Evolutionary conservation across 108 stramenopile genomes (phyloP).

Genomic region (Phaeodactylum tricornutum): DNA sequence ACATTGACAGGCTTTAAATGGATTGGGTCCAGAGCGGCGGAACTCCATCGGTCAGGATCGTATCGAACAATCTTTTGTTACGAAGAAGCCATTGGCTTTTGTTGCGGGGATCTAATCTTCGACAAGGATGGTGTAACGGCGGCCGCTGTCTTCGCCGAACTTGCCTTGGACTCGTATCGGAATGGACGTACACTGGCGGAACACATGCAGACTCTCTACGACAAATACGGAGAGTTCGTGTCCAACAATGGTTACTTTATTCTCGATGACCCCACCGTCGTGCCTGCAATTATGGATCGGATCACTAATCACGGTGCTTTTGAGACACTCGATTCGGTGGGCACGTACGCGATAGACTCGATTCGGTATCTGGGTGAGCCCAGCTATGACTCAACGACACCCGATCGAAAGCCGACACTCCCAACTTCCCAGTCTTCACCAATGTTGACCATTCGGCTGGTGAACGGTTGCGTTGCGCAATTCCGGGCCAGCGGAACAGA

Average conservation of each 20-base stretch:
- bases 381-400: slow-evolving; percentile 78
- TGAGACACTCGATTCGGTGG: slow-evolving; percentile 25
- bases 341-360: slow-evolving; percentile 53
- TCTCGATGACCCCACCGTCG: slow-evolving; percentile 60
- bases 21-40: slow-evolving; percentile 72
- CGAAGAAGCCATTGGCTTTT: slow-evolving; percentile 97
- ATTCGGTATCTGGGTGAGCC: slow-evolving; percentile 80
- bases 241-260: slow-evolving; percentile 86
- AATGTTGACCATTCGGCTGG: slow-evolving; percentile 91
- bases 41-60: slow-evolving; percentile 48
- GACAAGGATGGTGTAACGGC: slow-evolving; percentile 91
- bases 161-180: slow-evolving; percentile 55
- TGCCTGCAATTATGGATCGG: slow-evolving; percentile 62
- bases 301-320: slow-evolving; percentile 74
- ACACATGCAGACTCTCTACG: slow-evolving; percentile 69
- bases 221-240: slow-evolving; percentile 88
- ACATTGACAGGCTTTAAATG: slow-evolving; percentile 96
- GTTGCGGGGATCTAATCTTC: slow-evolving; percentile 79
- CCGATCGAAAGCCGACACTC: slow-evolving; percentile 69
- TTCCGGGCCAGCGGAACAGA: slow-evolving; percentile 95
- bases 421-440: slow-evolving; percentile 76
- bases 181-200: slow-evolving; percentile 42
- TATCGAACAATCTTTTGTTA: slow-evolving; percentile 81
- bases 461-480: slow-evolving; percentile 89
- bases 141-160: slow-evolving; percentile 72